These are phyloP conservation scores for Filobasidium floriforme DNA, from an alignment of 768 basidiomycete genomes.

Conservation along the genomic window DNA sequence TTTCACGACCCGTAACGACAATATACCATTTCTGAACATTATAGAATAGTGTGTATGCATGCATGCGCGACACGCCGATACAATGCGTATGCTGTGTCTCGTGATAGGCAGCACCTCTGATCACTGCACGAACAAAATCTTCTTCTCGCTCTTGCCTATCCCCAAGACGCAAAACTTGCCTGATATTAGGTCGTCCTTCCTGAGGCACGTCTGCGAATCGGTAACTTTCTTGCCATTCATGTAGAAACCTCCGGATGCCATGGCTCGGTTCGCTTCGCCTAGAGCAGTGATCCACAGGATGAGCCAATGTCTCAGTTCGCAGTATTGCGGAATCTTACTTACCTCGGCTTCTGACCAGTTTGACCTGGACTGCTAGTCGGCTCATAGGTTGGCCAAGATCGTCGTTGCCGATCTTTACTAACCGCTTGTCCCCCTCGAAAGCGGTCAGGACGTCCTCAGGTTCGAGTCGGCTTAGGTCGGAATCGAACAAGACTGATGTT, in stretches of 20 bases:
- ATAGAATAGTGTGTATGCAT: not conserved
- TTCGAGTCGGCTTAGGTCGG: conserved; percentile 48
- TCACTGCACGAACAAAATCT: conserved; percentile 49
- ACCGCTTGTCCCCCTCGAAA: conserved; percentile 59
- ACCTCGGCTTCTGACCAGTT: conserved; percentile 62
- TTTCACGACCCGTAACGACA: not conserved
- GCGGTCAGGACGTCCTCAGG: conserved; percentile 57
- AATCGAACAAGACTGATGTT: conserved; percentile 50
- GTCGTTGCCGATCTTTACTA: conserved; percentile 52
- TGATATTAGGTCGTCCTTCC: conserved; percentile 54
- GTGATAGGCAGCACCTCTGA: not conserved
- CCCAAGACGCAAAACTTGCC: conserved; percentile 59
- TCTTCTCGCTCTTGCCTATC: conserved; percentile 65
- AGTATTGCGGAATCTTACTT: conserved; percentile 29
- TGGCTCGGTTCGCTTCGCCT: conserved; percentile 63
- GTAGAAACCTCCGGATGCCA: conserved; percentile 62
- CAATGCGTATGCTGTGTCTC: not conserved
- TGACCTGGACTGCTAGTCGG: conserved; percentile 57
- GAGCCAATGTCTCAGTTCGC: not conserved
- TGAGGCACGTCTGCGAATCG: conserved; percentile 51
- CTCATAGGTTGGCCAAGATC: conserved; percentile 48
- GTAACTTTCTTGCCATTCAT: conserved; percentile 59
- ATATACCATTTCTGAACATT: not conserved
- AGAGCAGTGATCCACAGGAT: conserved; percentile 1
- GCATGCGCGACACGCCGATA: not conserved